A percentile compares a stretch with the other conserved stretches of the same genome.
phyloP scores from a whole-genome alignment of 129 eudicot species.

The Glebionis coronaria region DNA sequence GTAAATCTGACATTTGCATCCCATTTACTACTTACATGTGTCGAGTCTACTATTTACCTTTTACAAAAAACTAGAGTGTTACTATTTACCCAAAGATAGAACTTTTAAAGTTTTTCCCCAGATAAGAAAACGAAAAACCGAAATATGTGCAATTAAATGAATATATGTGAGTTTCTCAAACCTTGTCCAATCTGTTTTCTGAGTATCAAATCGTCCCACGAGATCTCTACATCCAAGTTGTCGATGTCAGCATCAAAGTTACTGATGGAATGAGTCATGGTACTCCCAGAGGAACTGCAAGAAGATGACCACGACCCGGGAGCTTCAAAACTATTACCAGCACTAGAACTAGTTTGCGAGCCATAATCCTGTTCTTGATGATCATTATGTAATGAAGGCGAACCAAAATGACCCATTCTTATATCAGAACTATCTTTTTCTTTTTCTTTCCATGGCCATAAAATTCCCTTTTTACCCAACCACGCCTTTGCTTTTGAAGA shows the following conservation, averaged over 20 bases:
- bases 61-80: no score
- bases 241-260: slow-evolving; percentile 40
- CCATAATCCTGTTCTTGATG: slow-evolving; percentile 7
- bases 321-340: slow-evolving; percentile 7
- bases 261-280: slow-evolving; percentile 48
- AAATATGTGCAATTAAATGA: no score
- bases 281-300: slow-evolving; percentile 39
- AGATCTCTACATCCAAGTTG: slow-evolving; percentile 56
- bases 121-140: no score
- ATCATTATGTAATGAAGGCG: slow-evolving; percentile 6
- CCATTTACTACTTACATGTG: no score
- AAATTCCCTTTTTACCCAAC: slow-evolving; percentile 31
- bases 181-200: slow-evolving; percentile 81
- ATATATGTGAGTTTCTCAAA: slow-evolving; percentile 10
- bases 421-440: background rate
- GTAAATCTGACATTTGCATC: no score
- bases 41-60: no score
- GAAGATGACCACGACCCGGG: slow-evolving; percentile 30
- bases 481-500: slow-evolving; percentile 70
- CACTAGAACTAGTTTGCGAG: background rate
- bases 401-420: slow-evolving; percentile 1
- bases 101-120: no score
- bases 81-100: no score
- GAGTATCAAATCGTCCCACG: slow-evolving; percentile 74
- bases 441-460: background rate